These are phyloP conservation scores for Diutina pseudorugosa DNA, from an alignment of 1,139 yeast species.

Conservation along the genomic window DNA sequence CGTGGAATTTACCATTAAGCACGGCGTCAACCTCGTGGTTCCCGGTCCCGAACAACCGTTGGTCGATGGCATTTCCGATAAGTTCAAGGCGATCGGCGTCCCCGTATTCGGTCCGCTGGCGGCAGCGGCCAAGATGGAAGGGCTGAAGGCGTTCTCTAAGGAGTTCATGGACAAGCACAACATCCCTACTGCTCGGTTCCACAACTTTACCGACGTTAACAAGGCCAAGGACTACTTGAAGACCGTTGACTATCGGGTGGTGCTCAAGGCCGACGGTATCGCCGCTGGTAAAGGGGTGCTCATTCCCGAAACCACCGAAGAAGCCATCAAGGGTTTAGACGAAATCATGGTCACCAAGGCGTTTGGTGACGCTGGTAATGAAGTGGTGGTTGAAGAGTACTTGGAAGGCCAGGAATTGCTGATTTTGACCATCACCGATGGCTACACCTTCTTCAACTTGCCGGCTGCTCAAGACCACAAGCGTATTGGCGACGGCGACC, in stretches of 20 bases:
- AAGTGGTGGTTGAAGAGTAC: slow-evolving; percentile 92
- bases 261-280: slow-evolving; percentile 93
- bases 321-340: slow-evolving; percentile 74
- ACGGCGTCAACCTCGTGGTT: slow-evolving; percentile 62
- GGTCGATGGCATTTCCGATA: slow-evolving; percentile 78
- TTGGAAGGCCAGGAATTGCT: slow-evolving; percentile 96
- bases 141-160: slow-evolving; percentile 91
- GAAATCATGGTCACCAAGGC: slow-evolving; percentile 84
- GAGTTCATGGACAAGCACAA: slow-evolving; percentile 84
- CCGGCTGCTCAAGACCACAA: slow-evolving; percentile 99
- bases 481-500: slow-evolving; percentile 86
- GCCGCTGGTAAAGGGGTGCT: slow-evolving; percentile 99
- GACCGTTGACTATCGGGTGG: slow-evolving; percentile 62
- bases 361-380: slow-evolving; percentile 92
- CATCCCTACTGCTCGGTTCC: slow-evolving; percentile 89
- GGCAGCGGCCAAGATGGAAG: slow-evolving; percentile 90
- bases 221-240: slow-evolving; percentile 63
- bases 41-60: slow-evolving; percentile 99
- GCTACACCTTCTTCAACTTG: slow-evolving; percentile 78
- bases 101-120: slow-evolving; percentile 94
- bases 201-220: slow-evolving; percentile 66
- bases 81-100: slow-evolving; percentile 68
- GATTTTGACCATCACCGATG: slow-evolving; percentile 86
- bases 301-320: slow-evolving; percentile 75
- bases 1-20: slow-evolving; percentile 56